These are phyloP conservation scores for Pterocarpus macrocarpus DNA, from an alignment of 306 rosid species.

Conservation along the genomic window DNA sequence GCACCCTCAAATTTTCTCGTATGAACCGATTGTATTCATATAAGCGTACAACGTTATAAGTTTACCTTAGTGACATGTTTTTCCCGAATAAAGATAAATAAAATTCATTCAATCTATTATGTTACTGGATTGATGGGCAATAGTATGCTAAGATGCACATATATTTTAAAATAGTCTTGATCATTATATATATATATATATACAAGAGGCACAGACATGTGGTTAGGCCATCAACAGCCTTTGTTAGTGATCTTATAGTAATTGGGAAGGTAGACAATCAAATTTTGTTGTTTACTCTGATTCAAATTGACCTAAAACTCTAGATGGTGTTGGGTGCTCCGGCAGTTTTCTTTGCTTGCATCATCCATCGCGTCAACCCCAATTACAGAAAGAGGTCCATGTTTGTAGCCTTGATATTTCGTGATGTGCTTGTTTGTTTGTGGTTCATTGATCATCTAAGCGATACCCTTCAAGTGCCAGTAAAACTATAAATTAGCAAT, in stretches of 20 bases:
- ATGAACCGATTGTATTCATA: no score
- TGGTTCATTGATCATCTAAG: not conserved
- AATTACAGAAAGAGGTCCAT: not conserved
- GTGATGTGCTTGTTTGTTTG: not conserved
- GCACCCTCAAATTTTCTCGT: no score
- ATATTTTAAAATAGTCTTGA: no score
- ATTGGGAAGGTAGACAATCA: not conserved
- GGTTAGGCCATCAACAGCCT: not conserved
- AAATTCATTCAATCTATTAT: no score
- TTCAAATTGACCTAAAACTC: not conserved
- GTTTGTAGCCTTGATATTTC: not conserved
- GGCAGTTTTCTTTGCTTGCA: conserved; percentile 22
- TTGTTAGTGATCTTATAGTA: not conserved
- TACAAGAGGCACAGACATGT: not conserved
- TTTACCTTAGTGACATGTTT: no score
- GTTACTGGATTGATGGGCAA: no score
- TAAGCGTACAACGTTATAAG: no score
- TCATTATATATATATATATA: no score
- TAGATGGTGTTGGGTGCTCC: not conserved
- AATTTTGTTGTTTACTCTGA: not conserved
- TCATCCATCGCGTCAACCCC: conserved; percentile 38
- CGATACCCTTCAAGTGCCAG: no score
- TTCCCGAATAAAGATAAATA: no score
- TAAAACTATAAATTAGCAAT: no score
- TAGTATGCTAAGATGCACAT: no score